A percentile compares a stretch with the other conserved stretches of the same genome.
phyloP scores from a whole-genome alignment of 345 rosid species.

The Isatis tinctoria region DNA sequence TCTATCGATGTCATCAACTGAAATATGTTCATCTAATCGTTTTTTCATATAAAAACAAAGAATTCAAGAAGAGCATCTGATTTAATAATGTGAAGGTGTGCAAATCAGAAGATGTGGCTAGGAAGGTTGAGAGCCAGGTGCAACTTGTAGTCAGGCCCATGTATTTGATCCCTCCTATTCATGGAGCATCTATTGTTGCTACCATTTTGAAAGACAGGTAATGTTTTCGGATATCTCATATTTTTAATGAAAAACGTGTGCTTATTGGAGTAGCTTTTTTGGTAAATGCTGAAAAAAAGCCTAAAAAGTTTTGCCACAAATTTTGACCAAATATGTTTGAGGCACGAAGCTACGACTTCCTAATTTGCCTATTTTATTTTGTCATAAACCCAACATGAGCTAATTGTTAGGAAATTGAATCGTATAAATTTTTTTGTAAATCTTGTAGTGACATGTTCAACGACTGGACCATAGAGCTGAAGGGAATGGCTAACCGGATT shows the following conservation, averaged over 20 bases:
- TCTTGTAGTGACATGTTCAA: conserved; percentile 39
- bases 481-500: conserved; percentile 72
- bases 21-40: background rate
- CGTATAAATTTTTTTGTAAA: no score
- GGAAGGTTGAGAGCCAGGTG: conserved; percentile 65
- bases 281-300: no score
- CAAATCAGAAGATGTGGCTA: conserved; percentile 63
- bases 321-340: no score
- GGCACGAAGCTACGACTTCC: no score
- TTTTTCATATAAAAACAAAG: no score
- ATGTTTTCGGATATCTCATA: background rate
- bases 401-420: no score
- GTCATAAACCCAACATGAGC: no score
- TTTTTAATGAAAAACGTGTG: no score
- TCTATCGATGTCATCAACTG: background rate
- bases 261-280: no score
- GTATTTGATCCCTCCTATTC: conserved; percentile 67
- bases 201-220: conserved; percentile 59
- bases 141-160: conserved; percentile 67
- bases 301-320: no score
- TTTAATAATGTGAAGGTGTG: conserved; percentile 47
- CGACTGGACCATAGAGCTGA: conserved; percentile 66
- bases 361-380: no score
- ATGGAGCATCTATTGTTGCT: conserved; percentile 69
- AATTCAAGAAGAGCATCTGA: background rate